phyloP scores from a whole-genome alignment of 108 stramenopile genomes.

The Pseudonitzschia multiseries region DNA sequence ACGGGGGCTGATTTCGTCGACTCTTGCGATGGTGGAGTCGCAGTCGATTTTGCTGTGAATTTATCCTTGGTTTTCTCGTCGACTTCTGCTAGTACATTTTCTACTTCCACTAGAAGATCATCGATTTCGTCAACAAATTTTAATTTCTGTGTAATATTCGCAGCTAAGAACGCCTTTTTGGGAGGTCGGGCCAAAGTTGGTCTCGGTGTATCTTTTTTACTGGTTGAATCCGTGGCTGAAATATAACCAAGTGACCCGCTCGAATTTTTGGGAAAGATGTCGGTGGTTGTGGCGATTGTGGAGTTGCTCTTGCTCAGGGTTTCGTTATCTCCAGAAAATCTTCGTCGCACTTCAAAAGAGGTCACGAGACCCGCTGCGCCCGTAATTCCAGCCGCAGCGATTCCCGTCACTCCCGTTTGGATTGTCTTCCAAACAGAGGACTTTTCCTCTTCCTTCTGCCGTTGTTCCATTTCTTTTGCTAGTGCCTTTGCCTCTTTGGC shows the following conservation, averaged over 20 bases:
- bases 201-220: not conserved
- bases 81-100: constrained; percentile 5
- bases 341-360: constrained; percentile 11
- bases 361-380: constrained; percentile 2
- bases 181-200: not conserved
- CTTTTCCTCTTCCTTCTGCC: not conserved
- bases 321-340: not conserved
- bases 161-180: not conserved
- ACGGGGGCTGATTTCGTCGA: not conserved
- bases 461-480: constrained; percentile 4
- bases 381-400: not conserved
- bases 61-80: constrained; percentile 3
- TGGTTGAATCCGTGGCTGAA: not conserved
- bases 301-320: not conserved
- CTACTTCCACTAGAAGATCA: not conserved
- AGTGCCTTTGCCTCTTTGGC: constrained; percentile 1
- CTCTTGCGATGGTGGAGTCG: not conserved
- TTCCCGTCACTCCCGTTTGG: constrained; percentile 5
- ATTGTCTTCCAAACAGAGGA: constrained; percentile 4
- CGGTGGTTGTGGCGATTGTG: not conserved
- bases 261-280: not conserved
- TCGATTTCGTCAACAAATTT: constrained; percentile 11
- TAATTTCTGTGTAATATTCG: not conserved
- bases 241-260: not conserved
- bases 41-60: not conserved